Evolutionary conservation across 2,329 filamentous ascomycete species (phyloP), one percentile per base, ranked within the genome.

Genomic region (Curvularia sp.): DNA sequence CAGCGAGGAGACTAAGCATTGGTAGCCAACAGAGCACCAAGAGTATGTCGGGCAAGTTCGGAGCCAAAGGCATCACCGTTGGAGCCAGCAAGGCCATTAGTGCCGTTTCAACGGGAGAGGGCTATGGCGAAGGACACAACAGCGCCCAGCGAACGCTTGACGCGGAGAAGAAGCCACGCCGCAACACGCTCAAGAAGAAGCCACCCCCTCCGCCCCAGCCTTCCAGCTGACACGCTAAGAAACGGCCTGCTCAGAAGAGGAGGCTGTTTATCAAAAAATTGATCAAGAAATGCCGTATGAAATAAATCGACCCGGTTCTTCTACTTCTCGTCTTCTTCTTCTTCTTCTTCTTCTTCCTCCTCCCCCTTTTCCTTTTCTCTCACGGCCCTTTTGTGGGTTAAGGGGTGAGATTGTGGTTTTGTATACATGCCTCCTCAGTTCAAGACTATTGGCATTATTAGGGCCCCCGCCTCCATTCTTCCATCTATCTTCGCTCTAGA

Each of bases 1-100:
- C 60, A 18, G 51, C 46, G 10, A 60, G 56, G 28, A 58, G 62
- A 31, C 49, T 54, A 1, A 72, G 70, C 51, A 61, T 75, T 38
- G 74, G 74, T 24, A 74, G 70, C 35, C 67, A 71, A 39, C 63
- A 64, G n/a, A 69, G 63, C 35, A 65, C 54, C 24, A 71, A 65
- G 33, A 58, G 62, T 35, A 69, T 60, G n/a, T 39, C 57, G 18
- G 62, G 69, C 18, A 59, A 65, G 18, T 73, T 76, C 53, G 68
- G 73, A 10, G 62, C 70, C 8, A 65, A 70, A n/a, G 75, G 75
- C 0, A 77, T 78, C 28, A 73, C 57, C 13, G 22, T 78, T 2
- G 75, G 75, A 3, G 71, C 63, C 7, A 65, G 72, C 12, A 74
- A 64, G 58, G 67, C 75, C 8, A 68, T 77, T 2, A 75, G 70